Percentiles rank a stretch among this genome's conserved stretches.
Evolutionary conservation across 176 grass and related monocot genomes (phyloP).

Genomic region (Triticum urartu): DNA sequence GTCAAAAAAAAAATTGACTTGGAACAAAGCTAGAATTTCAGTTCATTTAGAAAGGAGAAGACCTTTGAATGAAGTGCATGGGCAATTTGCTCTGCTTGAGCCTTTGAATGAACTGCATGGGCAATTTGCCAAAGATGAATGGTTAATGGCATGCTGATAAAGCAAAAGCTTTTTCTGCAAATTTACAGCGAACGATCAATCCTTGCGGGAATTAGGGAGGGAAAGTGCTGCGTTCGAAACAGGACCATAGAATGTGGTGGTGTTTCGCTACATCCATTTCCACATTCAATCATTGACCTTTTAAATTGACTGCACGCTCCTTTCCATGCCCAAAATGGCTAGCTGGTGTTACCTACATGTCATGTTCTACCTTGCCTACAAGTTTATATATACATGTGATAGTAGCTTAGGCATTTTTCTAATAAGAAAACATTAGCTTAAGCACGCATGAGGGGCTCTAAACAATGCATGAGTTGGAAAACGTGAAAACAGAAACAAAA

Average conservation of each 20-base stretch:
- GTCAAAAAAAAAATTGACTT: too few species aligned
- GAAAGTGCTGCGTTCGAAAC: not conserved
- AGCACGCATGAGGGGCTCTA: not conserved
- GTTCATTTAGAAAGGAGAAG: too few species aligned
- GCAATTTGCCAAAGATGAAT: too few species aligned
- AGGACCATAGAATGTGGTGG: not conserved
- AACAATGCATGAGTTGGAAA: not conserved
- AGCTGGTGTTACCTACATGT: conserved; percentile 2
- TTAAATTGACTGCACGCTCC: not conserved
- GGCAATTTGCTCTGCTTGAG: too few species aligned
- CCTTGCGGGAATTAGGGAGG: not conserved
- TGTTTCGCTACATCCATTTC: not conserved
- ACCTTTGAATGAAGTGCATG: too few species aligned
- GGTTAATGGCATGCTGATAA: not conserved
- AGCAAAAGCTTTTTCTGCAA: not conserved
- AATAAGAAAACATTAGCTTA: not conserved
- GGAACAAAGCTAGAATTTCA: too few species aligned
- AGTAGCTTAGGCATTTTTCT: not conserved
- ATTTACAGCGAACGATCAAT: not conserved
- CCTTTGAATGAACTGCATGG: too few species aligned
- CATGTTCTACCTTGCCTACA: not conserved
- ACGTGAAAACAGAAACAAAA: not conserved
- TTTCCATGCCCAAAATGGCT: conserved; percentile 6
- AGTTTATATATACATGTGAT: not conserved
- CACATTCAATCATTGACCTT: not conserved